Evolutionary conservation across 2,329 filamentous ascomycete species (phyloP), one percentile per base, ranked within the genome.

Genomic region (Arthrobotrys megalospora): DNA sequence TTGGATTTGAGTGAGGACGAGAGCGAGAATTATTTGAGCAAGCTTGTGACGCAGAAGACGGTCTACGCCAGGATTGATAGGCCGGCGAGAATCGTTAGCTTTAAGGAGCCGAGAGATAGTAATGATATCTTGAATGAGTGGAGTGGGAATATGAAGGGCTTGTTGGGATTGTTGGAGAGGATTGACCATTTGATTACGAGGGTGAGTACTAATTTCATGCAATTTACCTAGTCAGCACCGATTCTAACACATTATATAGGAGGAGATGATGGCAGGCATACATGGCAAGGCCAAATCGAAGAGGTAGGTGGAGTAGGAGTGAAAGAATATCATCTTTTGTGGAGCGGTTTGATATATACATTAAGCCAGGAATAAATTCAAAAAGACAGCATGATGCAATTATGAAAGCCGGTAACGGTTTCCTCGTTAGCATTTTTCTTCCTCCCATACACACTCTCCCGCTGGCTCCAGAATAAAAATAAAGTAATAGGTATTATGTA

Each of bases 201-300:
- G 80, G 81, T 82, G 72, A 65, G 64, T 71, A 45, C 14, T 12
- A 52, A 28, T 2, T 19, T 48, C 3, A 45, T 62, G 10, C 16
- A 5, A 36, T 52, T 11, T 21, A 36, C 28, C 47, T 4, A 19
- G 21, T n/a, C 36, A n/a, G n/a, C n/a, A n/a, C 12, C 11, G 7
- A 69, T 52, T 21, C 69, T 80, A 70, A 80, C 28, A 43, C n/a
- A 10, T 43, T 47, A n/a, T 21, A 63, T 62, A 82, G 88, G 96
- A 99, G 86, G 96, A 99, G 88, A 99, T 99, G 96, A 99, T 99
- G 96, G 96, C 96, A 47, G 89, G 94, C 76, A 98, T 99, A 82
- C 91, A 96, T 85, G 93, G 93, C 5, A 87, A 81, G 55, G 34
- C 64, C 16, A 76, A 67, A 38, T 32, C 55, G 19, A 76, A 77